Evolutionary conservation across 1,139 yeast genomes (phyloP), one percentile per base, ranked within the genome.

Genomic region (Entelexis paramagnoliae): DNA sequence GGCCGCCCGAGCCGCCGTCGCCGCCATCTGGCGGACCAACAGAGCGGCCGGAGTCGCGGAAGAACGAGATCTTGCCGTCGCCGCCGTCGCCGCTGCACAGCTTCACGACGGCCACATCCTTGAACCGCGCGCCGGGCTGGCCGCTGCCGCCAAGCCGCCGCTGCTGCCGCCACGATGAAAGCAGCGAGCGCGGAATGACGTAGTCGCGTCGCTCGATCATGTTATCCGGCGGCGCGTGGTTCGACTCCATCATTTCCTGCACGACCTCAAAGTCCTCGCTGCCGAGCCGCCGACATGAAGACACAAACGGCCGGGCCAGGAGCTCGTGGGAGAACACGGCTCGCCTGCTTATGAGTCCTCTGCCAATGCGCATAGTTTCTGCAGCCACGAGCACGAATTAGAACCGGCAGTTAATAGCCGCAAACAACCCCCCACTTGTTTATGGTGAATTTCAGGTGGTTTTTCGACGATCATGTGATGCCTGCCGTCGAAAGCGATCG

Each of bases 11-110:
- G 6, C 98, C 98, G 24, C 98, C 98, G 67, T 91, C 97, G 16
- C 98, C 98, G 24, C 98, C 98, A 66, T 89, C 95, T 0, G 98
- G 95, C 0, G 98, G 97, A 0, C 98, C 98, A 19, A 76, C 74
- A 0, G 95, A 75, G 42, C 86, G 71, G 49, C 88, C 85, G 1
- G 95, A 86, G 61, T 87, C 97, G 56, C 95, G 71, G 58, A 83
- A 77, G 65, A 91, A 91, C 0, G 96, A 83, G 0, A 87, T 83
- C 47, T 79, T 75, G 7, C 98, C 98, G 64, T 81, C 75, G 1
- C 98, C 98, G 29, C 98, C 98, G 47, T 71, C 72, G 0, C 98
- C 98, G 43, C 94, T 80, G 11, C 69, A 68, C n/a, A 85, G 71
- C 52, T 78, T 75, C 6, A 88, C 73, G 16, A 87, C 51, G 2